Percentiles rank a stretch among this genome's conserved stretches.
Conservation (phyloP, 352 stramenopile genomes). For the Phytopythium delawarense region DNA sequence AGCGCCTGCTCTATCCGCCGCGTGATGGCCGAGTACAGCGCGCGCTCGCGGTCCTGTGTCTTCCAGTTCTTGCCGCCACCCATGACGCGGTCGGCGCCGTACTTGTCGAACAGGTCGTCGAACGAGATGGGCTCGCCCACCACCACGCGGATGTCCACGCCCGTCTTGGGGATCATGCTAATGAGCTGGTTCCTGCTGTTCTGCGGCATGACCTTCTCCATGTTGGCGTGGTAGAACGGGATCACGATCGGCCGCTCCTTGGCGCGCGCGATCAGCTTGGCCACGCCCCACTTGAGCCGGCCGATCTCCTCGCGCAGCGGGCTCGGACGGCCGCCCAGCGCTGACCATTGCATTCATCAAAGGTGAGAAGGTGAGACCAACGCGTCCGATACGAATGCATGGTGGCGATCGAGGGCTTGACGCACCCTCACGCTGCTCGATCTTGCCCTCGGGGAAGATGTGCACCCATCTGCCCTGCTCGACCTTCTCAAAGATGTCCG, state of each 20-base stretch:
- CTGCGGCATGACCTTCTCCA: slow-evolving; percentile 86
- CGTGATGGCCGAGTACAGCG: slow-evolving; percentile 82
- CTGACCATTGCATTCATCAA: slow-evolving; percentile 16
- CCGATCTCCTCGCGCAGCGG: slow-evolving; percentile 69
- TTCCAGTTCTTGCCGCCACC: slow-evolving; percentile 40
- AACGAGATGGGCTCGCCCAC: slow-evolving; percentile 79
- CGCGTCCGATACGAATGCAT: not conserved
- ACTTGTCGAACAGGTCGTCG: slow-evolving; percentile 76
- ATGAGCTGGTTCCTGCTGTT: slow-evolving; percentile 71
- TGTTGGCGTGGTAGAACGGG: slow-evolving; percentile 85
- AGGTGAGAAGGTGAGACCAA: not conserved
- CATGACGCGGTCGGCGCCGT: slow-evolving; percentile 36
- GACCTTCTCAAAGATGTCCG: slow-evolving; percentile 76
- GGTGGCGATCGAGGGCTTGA: not conserved
- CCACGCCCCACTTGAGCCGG: slow-evolving; percentile 83
- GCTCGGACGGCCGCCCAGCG: slow-evolving; percentile 60
- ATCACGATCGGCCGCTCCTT: slow-evolving; percentile 68
- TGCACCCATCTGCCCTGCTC: slow-evolving; percentile 80
- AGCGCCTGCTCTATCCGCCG: slow-evolving; percentile 78
- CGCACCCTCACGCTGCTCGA: slow-evolving; percentile 58
- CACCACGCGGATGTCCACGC: slow-evolving; percentile 47
- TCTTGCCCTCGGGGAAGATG: slow-evolving; percentile 87
- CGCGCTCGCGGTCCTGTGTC: slow-evolving; percentile 60
- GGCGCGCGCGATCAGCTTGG: slow-evolving; percentile 80
- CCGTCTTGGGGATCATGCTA: slow-evolving; percentile 48